phyloP scores from a whole-genome alignment of 2,329 filamentous ascomycete species.

The Aspergillus spinulosporus region DNA sequence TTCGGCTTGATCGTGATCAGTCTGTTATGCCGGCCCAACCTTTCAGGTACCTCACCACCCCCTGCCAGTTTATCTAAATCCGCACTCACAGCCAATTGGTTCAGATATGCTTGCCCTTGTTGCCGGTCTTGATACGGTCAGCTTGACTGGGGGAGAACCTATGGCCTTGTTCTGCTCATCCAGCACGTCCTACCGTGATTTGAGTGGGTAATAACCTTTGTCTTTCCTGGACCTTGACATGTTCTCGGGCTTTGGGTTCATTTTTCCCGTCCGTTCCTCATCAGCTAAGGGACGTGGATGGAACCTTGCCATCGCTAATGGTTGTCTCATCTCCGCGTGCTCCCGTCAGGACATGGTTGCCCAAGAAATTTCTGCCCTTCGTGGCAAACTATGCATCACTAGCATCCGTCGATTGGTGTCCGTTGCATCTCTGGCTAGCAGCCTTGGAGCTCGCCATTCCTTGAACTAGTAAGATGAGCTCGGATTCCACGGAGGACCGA shows the following conservation, averaged over 20 bases:
- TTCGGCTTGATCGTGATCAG: conserved; percentile 15
- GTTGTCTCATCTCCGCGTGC: conserved; percentile 28
- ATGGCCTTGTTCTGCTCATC: conserved; percentile 5
- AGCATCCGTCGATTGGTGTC: conserved; percentile 34
- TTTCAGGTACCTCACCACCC: conserved; percentile 19
- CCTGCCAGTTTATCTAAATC: conserved; percentile 14
- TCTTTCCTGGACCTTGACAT: conserved; percentile 22
- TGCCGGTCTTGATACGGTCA: conserved; percentile 22
- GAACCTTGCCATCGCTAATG: conserved; percentile 17
- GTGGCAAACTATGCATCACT: conserved; percentile 37
- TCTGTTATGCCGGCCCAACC: conserved; percentile 14
- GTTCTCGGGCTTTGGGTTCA: conserved; percentile 12
- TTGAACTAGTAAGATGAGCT: conserved; percentile 24
- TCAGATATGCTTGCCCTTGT: conserved; percentile 16
- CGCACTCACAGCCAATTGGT: conserved; percentile 26
- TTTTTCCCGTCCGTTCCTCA: conserved; percentile 8
- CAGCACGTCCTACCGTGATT: conserved; percentile 11
- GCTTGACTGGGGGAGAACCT: conserved; percentile 15
- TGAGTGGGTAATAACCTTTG: conserved; percentile 22
- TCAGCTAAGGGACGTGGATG: conserved; percentile 17
- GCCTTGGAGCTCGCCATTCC: conserved; percentile 17
- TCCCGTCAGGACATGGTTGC: conserved; percentile 30
- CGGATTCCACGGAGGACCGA: conserved; percentile 26
- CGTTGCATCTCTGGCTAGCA: conserved; percentile 19
- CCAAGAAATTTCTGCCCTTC: conserved; percentile 28